These are phyloP conservation scores for Beauveria scarabaeidicola DNA, from an alignment of 2,329 filamentous ascomycete genomes.

Conservation along the genomic window DNA sequence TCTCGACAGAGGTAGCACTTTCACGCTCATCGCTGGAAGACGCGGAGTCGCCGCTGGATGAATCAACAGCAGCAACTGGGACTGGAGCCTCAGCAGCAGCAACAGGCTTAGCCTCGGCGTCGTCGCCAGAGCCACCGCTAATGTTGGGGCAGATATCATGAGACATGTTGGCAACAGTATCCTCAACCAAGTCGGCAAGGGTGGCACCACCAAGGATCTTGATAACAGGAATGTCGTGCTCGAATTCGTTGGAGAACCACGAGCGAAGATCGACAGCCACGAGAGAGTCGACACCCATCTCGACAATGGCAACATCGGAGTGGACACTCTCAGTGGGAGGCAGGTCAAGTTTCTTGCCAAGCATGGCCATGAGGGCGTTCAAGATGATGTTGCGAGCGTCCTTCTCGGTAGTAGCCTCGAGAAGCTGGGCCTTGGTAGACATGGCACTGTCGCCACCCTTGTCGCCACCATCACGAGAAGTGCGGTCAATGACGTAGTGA, in stretches of 20 bases:
- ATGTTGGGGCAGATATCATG: constrained; percentile 11
- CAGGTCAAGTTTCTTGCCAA: constrained; percentile 13
- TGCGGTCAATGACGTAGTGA: constrained; percentile 11
- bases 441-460: neutral
- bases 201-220: constrained; percentile 32
- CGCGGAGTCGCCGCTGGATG: constrained; percentile 15
- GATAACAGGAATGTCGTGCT: constrained; percentile 35
- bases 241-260: constrained; percentile 39
- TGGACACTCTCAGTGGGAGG: constrained; percentile 11
- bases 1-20: constrained; percentile 4
- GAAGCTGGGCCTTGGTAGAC: constrained; percentile 9
- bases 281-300: constrained; percentile 22
- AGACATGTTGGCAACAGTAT: constrained; percentile 11
- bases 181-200: constrained; percentile 14
- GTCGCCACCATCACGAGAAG: constrained; percentile 4
- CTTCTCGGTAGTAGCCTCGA: constrained; percentile 11
- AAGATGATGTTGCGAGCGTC: constrained; percentile 10
- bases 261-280: constrained; percentile 30
- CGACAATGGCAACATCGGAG: constrained; percentile 10
- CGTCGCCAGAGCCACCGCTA: constrained; percentile 17
- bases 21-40: constrained; percentile 9
- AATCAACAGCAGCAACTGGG: constrained; percentile 13
- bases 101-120: constrained; percentile 13
- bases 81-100: constrained; percentile 20
- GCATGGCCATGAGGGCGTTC: constrained; percentile 12